These are phyloP conservation scores for Amaranthus cruentus DNA, from an alignment of 148 eudicot species.

Conservation along the genomic window DNA sequence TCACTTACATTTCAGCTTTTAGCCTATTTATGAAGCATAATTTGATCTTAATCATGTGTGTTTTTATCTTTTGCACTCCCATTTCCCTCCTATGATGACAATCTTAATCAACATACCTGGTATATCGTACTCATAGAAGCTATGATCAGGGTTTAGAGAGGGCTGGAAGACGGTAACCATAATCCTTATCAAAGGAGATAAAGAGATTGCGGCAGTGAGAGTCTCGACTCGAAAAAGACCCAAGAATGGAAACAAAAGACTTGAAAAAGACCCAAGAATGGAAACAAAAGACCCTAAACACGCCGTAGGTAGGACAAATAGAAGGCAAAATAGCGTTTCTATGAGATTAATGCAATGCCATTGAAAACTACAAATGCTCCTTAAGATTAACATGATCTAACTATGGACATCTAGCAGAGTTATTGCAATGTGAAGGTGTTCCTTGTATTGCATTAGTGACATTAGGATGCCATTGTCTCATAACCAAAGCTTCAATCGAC, in stretches of 20 bases:
- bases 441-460: not conserved
- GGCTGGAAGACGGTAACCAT: no score
- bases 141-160: no score
- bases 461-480: not conserved
- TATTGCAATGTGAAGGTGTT: not conserved
- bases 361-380: not conserved
- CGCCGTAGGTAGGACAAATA: not conserved
- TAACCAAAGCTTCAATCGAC: not conserved
- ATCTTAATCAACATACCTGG: no score
- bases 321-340: not conserved
- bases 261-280: no score
- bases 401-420: no score
- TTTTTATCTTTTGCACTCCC: not conserved
- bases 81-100: not conserved
- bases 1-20: not conserved
- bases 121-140: no score
- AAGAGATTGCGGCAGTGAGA: no score
- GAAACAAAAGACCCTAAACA: no score
- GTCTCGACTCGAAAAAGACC: no score
- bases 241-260: no score
- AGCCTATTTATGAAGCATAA: not conserved
- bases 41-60: not conserved
- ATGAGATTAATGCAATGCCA: not conserved
- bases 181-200: no score
- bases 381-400: not conserved